Evolutionary conservation across 805 yeast genomes (phyloP).

Genomic region (Metschnikowia gruessii): DNA sequence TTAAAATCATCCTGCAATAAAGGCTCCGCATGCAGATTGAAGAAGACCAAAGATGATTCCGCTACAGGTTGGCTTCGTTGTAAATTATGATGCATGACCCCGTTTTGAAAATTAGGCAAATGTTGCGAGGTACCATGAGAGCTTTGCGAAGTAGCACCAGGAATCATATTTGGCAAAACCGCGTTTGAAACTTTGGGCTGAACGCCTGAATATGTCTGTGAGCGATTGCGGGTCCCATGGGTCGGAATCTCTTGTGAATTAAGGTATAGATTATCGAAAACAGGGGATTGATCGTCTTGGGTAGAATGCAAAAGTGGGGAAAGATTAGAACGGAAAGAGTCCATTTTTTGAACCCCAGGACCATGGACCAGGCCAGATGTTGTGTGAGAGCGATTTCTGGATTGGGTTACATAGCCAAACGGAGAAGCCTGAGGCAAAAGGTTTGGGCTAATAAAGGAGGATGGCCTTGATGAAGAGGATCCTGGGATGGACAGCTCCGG

Average conservation of each 20-base stretch:
- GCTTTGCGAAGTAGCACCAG: slow-evolving; percentile 1
- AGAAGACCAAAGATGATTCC: slow-evolving; percentile 3
- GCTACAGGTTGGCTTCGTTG: background rate
- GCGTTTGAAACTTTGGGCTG: slow-evolving; percentile 8
- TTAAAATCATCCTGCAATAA: slow-evolving; percentile 56
- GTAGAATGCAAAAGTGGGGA: slow-evolving; percentile 26
- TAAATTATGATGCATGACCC: background rate
- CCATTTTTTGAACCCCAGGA: slow-evolving; percentile 14
- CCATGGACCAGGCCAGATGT: slow-evolving; percentile 39
- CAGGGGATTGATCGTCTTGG: slow-evolving; percentile 27
- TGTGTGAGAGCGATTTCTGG: slow-evolving; percentile 48
- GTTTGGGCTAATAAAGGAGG: slow-evolving; percentile 22
- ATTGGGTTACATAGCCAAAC: slow-evolving; percentile 10
- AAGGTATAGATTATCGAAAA: slow-evolving; percentile 34
- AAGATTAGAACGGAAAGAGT: slow-evolving; percentile 19
- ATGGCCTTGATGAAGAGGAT: slow-evolving; percentile 7
- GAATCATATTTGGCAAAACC: slow-evolving; percentile 3
- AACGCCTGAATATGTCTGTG: slow-evolving; percentile 42
- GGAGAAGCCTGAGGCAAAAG: slow-evolving; percentile 20
- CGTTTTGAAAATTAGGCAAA: background rate
- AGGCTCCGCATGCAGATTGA: slow-evolving; percentile 13
- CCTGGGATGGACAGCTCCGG: slow-evolving; percentile 8
- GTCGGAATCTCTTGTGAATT: slow-evolving; percentile 18
- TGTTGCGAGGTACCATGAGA: slow-evolving; percentile 1
- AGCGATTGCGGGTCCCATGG: slow-evolving; percentile 30